Evolutionary conservation across 2,329 filamentous ascomycete genomes (phyloP).

Genomic region (Madurella mycetomatis): DNA sequence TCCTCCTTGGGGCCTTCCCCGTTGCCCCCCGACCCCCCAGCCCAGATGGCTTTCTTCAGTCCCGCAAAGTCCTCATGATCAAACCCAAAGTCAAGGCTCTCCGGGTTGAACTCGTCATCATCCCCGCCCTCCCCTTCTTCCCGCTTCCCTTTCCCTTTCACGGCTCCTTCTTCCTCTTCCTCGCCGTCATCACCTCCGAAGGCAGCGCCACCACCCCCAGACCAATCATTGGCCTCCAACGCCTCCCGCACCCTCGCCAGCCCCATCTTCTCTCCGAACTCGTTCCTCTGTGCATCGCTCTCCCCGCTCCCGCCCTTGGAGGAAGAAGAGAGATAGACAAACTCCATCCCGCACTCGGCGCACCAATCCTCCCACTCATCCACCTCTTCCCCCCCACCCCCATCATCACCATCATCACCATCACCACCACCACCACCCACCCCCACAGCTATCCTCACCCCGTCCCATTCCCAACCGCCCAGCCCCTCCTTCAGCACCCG

Average conservation of each 20-base stretch:
- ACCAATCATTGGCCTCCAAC: slow-evolving; percentile 64
- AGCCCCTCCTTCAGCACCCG: slow-evolving; percentile 53
- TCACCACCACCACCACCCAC: slow-evolving; percentile 36
- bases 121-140: slow-evolving; percentile 25
- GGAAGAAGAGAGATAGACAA: slow-evolving; percentile 45
- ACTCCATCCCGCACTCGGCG: slow-evolving; percentile 56
- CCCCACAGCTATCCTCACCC: slow-evolving; percentile 56
- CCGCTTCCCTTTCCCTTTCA: slow-evolving; percentile 10
- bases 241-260: slow-evolving; percentile 57
- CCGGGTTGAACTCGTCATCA: slow-evolving; percentile 39
- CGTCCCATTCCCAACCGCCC: slow-evolving; percentile 61
- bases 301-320: slow-evolving; percentile 23
- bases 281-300: slow-evolving; percentile 43
- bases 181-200: slow-evolving; percentile 25
- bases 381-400: slow-evolving; percentile 36
- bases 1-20: slow-evolving; percentile 25
- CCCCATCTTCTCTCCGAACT: slow-evolving; percentile 59
- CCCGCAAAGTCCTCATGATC: slow-evolving; percentile 51
- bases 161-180: slow-evolving; percentile 26
- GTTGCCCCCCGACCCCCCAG: slow-evolving; percentile 25
- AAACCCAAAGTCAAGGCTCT: slow-evolving; percentile 49
- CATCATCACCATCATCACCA: not conserved
- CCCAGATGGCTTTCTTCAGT: slow-evolving; percentile 50
- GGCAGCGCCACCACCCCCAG: slow-evolving; percentile 24
- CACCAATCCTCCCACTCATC: slow-evolving; percentile 61